phyloP scores from a whole-genome alignment of 495 filamentous ascomycete genomes.

The Peziza echinospora region DNA sequence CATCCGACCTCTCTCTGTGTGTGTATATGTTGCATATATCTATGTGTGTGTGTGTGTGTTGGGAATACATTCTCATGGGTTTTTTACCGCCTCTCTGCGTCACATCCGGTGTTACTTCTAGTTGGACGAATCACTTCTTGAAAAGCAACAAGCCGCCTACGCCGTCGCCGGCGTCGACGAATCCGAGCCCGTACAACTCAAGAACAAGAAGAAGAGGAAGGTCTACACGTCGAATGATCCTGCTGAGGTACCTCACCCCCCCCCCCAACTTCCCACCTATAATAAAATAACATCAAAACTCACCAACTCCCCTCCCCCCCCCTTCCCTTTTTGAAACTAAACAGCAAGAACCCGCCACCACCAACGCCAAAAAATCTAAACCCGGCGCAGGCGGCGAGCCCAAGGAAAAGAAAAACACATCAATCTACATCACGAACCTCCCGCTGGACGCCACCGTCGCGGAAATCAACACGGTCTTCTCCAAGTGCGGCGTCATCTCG shows the following conservation, averaged over 20 bases:
- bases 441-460: slow-evolving; percentile 54
- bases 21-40: background rate
- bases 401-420: slow-evolving; percentile 36
- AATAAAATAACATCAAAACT: background rate
- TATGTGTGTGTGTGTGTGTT: background rate
- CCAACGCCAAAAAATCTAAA: slow-evolving; percentile 32
- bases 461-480: slow-evolving; percentile 68
- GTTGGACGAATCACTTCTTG: slow-evolving; percentile 51
- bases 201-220: slow-evolving; percentile 54
- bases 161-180: slow-evolving; percentile 46
- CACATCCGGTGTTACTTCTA: background rate
- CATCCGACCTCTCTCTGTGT: no score
- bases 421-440: slow-evolving; percentile 72
- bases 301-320: no score
- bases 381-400: slow-evolving; percentile 28
- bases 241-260: slow-evolving; percentile 4
- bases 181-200: slow-evolving; percentile 28
- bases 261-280: background rate
- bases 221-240: slow-evolving; percentile 24
- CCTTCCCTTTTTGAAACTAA: background rate
- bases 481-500: slow-evolving; percentile 76
- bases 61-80: background rate
- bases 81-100: background rate
- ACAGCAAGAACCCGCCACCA: background rate
- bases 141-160: slow-evolving; percentile 58